phyloP scores from a whole-genome alignment of 2,329 filamentous ascomycete species.

The Phyllachora maydis region DNA sequence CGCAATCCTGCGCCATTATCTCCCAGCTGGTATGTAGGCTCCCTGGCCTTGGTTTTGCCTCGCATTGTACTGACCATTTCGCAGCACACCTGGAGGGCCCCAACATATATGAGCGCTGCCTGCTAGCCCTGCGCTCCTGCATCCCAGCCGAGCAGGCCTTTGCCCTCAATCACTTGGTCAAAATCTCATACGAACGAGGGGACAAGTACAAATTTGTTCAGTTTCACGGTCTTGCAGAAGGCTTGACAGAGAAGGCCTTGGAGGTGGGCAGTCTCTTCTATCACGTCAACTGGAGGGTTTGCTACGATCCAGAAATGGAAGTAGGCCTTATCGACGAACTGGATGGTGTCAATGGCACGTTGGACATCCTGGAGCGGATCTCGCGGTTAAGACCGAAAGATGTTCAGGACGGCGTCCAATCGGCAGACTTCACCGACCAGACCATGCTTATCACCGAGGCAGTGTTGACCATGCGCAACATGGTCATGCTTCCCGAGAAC shows the following conservation, averaged over 20 bases:
- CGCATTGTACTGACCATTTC: constrained; percentile 5
- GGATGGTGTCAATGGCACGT: constrained; percentile 44
- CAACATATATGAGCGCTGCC: constrained; percentile 79
- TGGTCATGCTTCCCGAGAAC: constrained; percentile 86
- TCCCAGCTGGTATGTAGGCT: constrained; percentile 5
- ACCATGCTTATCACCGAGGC: constrained; percentile 71
- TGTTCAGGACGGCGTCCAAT: constrained; percentile 49
- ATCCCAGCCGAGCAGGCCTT: constrained; percentile 75
- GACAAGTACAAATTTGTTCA: constrained; percentile 93
- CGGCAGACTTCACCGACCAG: constrained; percentile 46
- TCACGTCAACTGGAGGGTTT: constrained; percentile 61
- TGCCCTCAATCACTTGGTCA: constrained; percentile 79
- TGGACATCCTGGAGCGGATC: constrained; percentile 54
- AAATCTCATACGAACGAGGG: constrained; percentile 84
- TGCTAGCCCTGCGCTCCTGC: constrained; percentile 64
- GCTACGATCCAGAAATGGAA: constrained; percentile 36
- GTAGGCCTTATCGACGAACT: constrained; percentile 26
- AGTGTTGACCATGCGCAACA: constrained; percentile 74
- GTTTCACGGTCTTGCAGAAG: constrained; percentile 74
- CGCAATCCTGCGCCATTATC: constrained; percentile 11
- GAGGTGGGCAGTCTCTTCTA: constrained; percentile 65
- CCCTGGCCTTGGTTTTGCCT: background rate
- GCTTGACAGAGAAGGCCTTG: constrained; percentile 66
- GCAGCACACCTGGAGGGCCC: constrained; percentile 37
- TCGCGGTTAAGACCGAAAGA: constrained; percentile 35